Conservation (phyloP, 208 protist species). For the Trypanosoma rangeli region DNA sequence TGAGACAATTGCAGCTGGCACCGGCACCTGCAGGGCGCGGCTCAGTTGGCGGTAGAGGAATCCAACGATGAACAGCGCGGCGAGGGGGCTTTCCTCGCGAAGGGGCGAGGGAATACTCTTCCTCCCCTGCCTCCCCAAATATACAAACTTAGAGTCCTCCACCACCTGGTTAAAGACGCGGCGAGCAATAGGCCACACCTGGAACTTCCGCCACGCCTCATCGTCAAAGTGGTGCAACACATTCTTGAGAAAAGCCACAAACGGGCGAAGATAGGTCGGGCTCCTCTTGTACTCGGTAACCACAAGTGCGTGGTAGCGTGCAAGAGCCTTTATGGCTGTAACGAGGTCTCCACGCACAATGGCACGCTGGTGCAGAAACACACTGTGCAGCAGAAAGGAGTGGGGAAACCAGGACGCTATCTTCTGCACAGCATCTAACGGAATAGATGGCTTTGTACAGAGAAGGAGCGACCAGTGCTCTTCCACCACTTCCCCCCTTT, state of each 20-base stretch:
- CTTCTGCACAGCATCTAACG: constrained; percentile 9
- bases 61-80: constrained; percentile 34
- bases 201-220: constrained; percentile 17
- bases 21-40: constrained; percentile 40
- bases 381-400: constrained; percentile 7
- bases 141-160: constrained; percentile 25
- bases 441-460: constrained; percentile 19
- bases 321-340: constrained; percentile 17
- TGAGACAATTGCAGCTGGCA: constrained; percentile 50
- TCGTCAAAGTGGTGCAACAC: constrained; percentile 21
- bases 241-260: constrained; percentile 20
- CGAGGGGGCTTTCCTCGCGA: constrained; percentile 6
- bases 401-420: constrained; percentile 8
- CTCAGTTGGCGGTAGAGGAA: constrained; percentile 36
- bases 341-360: constrained; percentile 10
- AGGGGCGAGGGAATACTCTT: constrained; percentile 20
- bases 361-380: constrained; percentile 9
- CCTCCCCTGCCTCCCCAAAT: constrained; percentile 22
- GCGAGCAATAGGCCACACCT: constrained; percentile 18
- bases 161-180: constrained; percentile 32
- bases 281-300: constrained; percentile 9
- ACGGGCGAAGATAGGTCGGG: constrained; percentile 13
- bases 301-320: constrained; percentile 18
- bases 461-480: constrained; percentile 47
- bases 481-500: constrained; percentile 31